Evolutionary conservation across 176 grass and related monocot genomes (phyloP), one percentile per base, ranked within the genome.

Genomic region (Calamus simplicifolius): DNA sequence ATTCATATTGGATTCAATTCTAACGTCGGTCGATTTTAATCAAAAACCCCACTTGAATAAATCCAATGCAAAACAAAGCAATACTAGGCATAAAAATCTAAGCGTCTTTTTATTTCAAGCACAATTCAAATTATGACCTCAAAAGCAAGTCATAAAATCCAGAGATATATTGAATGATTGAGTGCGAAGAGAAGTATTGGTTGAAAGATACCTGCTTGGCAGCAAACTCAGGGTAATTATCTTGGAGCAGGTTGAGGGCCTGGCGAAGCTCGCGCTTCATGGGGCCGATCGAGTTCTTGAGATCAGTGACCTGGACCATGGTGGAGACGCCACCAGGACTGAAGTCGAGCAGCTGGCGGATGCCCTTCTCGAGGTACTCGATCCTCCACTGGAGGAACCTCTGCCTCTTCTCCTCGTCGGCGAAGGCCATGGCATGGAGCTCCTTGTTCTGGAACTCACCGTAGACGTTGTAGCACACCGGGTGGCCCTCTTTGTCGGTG

Each of bases 381-480:
- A 73, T 60, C 50, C 70, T 61, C 70, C 70, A 73, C 51, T 50
- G 49, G 17, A 73, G 50, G 19, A 73, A 62, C 27, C 43, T 31
- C 58, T 54, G 27, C 50, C 70, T 61, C 59, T 62, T 61, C 70
- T 73, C 70, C 49, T 72, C 69, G 16, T 51, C 58, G 3, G 27
- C 58, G 27, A 72, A 72, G 38, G 69, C 69, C 49, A 54, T 54
- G 49, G 31, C 49, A 18, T 73, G 54, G 12, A 62, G 16, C 27
- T 73, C 58, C 27, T 61, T 51, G 58, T 73, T 48, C 3, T 62
- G 58, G 19, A 73, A 62, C 70, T 52, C 70, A 2, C 70, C 70
- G 18, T 62, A 73, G 16, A 73, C 70, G 49, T 73, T 73, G 70
- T 73, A 73, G 58, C 70, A 73, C 58, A 73, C 70, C 13, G 59